A percentile compares a stretch with the other conserved stretches of the same genome.
Conservation (phyloP, 805 yeast genomes). For the Wickerhamiella bombiphila region DNA sequence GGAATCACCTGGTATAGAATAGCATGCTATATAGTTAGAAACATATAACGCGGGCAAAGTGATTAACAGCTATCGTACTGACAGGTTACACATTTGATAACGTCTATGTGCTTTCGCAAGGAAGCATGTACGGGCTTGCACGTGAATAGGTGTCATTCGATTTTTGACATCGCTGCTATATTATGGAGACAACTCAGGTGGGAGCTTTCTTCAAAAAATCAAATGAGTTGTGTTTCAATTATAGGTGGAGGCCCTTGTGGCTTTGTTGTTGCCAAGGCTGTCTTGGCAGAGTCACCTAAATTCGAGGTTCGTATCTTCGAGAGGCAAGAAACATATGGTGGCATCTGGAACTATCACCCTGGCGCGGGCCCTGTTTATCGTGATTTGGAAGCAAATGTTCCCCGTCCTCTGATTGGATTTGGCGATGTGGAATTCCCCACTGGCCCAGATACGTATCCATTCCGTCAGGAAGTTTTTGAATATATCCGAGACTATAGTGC, state of each 20-base stretch:
- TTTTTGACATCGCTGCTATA: no score
- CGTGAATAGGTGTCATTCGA: no score
- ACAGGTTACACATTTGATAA: no score
- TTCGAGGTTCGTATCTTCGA: conserved; percentile 48
- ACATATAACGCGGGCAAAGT: no score
- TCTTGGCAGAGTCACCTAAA: conserved; percentile 31
- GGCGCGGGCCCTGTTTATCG: conserved; percentile 43
- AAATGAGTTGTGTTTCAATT: conserved; percentile 37
- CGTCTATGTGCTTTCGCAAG: no score
- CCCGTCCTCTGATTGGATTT: conserved; percentile 52
- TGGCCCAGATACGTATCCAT: conserved; percentile 38
- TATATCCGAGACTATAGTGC: conserved; percentile 46
- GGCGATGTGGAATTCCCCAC: conserved; percentile 36
- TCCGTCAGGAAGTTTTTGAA: conserved; percentile 41
- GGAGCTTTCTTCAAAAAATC: no score
- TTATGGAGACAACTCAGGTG: no score
- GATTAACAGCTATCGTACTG: no score
- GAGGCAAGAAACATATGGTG: conserved; percentile 47
- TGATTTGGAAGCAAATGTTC: conserved; percentile 54
- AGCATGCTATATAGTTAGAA: no score
- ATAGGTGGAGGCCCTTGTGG: conserved; percentile 76
- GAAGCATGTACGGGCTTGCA: no score
- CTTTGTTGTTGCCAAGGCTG: conserved; percentile 47
- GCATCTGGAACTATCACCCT: conserved; percentile 54
- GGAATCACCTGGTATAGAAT: no score